Base-by-base conservation (phyloP, 202 grass and related monocot species). In the Schoenoplectus triqueter region DNA sequence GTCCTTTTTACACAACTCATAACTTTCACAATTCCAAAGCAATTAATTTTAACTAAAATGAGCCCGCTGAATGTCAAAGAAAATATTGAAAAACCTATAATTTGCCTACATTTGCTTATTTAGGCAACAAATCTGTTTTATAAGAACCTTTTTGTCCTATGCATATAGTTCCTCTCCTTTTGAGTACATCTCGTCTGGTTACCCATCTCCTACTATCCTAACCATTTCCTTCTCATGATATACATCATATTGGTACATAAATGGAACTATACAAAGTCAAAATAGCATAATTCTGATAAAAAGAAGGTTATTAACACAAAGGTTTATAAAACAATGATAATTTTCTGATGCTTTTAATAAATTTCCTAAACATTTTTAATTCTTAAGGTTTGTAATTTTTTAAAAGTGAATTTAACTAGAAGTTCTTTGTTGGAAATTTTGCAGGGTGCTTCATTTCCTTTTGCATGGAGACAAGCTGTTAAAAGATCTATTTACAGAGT, bases 391-490 rank as follows among this genome's bases (percentile, higher is more conserved):
- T 31, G 31, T 4, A 57, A 57, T 13, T 11, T 45, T 20, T 91
- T 80, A 46, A 71, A 84, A 75, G 41, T 52, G 55, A 78, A 86
- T 80, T 68, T 82, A 83, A 88, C 70, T 88, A 31, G 51, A 89
- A 86, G 70, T 88, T 80, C 64, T 55, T 74, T 31, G 13, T 83
- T 55, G 57, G 47, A 89, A 74, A 91, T 84, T 85, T 87, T 86
- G 87, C 88, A 95, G 93, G 96, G 96, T 82, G 87, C 91, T 90
- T 98, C 93, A 55, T 98, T 98, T 95, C 94, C 96, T 90, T 94
- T 98, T 84, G 88, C 91, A 67, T 94, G 93, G 96, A 98, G 88
- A 89, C 86, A 89, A 84, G 88, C 96, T 76, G 88, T 92, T 78
- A 95, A 98, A 86, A 87, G 96, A 70, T 95, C 90, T 64, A 87